Evolutionary conservation across 352 stramenopile species (phyloP).

Genomic region (Pythium folliculosum): DNA sequence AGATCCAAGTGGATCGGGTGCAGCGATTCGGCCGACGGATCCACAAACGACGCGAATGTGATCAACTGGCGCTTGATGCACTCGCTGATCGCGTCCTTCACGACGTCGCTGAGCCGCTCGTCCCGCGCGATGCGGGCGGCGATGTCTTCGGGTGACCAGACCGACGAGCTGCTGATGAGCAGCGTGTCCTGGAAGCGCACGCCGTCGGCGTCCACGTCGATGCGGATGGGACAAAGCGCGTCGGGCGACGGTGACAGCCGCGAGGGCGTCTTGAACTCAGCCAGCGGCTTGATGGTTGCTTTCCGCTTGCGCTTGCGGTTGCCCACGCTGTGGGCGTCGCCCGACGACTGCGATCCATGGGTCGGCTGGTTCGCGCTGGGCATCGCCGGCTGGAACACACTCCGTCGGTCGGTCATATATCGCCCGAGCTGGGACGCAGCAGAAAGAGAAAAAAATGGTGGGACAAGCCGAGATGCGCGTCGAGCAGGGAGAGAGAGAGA

Average conservation of each 20-base stretch:
- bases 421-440: constrained; percentile 20
- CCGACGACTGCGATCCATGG: neutral
- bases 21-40: constrained; percentile 32
- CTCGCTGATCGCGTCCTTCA: constrained; percentile 68
- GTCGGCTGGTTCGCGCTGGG: neutral
- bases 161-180: constrained; percentile 51
- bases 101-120: constrained; percentile 51
- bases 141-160: constrained; percentile 51
- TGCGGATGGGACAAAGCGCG: constrained; percentile 68
- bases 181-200: constrained; percentile 80
- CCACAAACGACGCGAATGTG: constrained; percentile 54
- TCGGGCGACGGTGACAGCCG: constrained; percentile 32
- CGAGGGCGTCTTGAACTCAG: constrained; percentile 31
- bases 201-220: constrained; percentile 77
- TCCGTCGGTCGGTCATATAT: constrained; percentile 31
- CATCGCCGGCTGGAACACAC: constrained; percentile 25
- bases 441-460: constrained; percentile 2
- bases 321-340: neutral
- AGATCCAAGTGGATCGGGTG: constrained; percentile 76
- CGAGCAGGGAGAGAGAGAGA: too few species aligned
- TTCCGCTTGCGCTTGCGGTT: constrained; percentile 70
- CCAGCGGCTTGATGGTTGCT: constrained; percentile 37
- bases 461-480: constrained; percentile 6
- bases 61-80: constrained; percentile 72
- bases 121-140: constrained; percentile 61